Evolutionary conservation across 352 stramenopile species (phyloP).

Genomic region (Globisporangium cederbergense): DNA sequence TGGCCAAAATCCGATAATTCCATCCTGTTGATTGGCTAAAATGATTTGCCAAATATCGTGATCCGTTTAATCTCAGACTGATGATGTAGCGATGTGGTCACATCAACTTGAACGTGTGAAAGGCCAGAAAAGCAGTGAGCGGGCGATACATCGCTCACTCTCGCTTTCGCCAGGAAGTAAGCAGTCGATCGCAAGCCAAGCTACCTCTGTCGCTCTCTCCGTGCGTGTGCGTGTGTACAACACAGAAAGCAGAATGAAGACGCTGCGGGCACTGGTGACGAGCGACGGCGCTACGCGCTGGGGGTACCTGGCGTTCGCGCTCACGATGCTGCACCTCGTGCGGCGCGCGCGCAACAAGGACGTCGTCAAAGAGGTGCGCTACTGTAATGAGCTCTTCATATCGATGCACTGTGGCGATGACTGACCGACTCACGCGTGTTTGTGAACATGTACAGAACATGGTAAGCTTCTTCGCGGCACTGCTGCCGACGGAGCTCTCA

Average conservation of each 20-base stretch:
- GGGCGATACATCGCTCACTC: no score
- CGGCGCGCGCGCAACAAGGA: conserved; percentile 42
- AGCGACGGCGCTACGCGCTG: conserved; percentile 26
- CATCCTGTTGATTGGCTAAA: no score
- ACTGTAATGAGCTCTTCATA: not conserved
- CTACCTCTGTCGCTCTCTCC: not conserved
- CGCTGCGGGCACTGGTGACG: conserved; percentile 24
- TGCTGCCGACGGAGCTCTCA: conserved; percentile 49
- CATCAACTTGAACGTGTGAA: no score
- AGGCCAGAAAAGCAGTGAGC: no score
- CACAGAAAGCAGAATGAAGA: conserved; percentile 27
- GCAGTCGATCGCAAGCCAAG: not conserved
- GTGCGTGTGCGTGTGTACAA: not conserved
- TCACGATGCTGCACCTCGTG: conserved; percentile 39
- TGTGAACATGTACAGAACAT: conserved; percentile 26
- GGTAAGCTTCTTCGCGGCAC: conserved; percentile 50
- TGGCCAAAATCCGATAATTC: no score
- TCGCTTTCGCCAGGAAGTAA: not conserved
- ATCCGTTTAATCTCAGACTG: no score
- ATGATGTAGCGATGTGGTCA: no score
- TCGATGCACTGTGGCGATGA: not conserved
- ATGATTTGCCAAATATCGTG: no score
- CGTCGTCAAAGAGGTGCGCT: conserved; percentile 34
- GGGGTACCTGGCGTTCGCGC: conserved; percentile 36
- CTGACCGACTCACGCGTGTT: not conserved